A percentile compares a stretch with the other conserved stretches of the same genome.
Conservation (phyloP, 2,329 filamentous ascomycete genomes). For the Aspergillus clavatus region DNA sequence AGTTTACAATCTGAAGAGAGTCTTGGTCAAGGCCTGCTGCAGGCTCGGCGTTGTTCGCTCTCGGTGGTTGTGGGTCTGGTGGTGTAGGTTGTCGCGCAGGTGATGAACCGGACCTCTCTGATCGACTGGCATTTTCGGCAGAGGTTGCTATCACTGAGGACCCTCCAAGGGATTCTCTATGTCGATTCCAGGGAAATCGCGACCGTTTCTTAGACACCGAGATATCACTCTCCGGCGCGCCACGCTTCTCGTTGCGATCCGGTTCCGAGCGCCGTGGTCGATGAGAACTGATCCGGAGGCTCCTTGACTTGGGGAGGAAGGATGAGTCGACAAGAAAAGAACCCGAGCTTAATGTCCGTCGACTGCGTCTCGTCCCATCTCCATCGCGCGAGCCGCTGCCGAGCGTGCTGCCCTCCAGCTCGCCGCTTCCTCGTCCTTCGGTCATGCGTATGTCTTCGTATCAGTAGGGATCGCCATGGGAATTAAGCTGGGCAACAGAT, state of each 20-base stretch:
- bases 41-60: conserved; percentile 11
- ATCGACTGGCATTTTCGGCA: conserved; percentile 6
- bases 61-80: conserved; percentile 11
- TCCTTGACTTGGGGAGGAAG: conserved; percentile 25
- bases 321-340: conserved; percentile 46
- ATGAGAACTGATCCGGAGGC: conserved; percentile 22
- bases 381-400: conserved; percentile 34
- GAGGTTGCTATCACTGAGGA: conserved; percentile 21
- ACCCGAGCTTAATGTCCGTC: conserved; percentile 31
- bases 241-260: conserved; percentile 39
- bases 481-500: conserved; percentile 4
- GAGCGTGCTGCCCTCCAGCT: conserved; percentile 35
- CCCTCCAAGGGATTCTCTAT: conserved; percentile 28
- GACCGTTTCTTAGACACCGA: conserved; percentile 27
- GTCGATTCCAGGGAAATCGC: conserved; percentile 31
- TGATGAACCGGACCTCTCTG: conserved; percentile 11
- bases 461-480: conserved; percentile 17
- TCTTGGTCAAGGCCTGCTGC: conserved; percentile 60
- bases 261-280: conserved; percentile 22
- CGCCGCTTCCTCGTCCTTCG: conserved; percentile 26
- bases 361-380: conserved; percentile 22
- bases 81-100: conserved; percentile 11
- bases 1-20: conserved; percentile 83
- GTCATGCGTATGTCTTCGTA: conserved; percentile 21
- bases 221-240: conserved; percentile 32